These are phyloP conservation scores for Macroventuria anomochaeta DNA, from an alignment of 2,329 filamentous ascomycete species.

Conservation along the genomic window DNA sequence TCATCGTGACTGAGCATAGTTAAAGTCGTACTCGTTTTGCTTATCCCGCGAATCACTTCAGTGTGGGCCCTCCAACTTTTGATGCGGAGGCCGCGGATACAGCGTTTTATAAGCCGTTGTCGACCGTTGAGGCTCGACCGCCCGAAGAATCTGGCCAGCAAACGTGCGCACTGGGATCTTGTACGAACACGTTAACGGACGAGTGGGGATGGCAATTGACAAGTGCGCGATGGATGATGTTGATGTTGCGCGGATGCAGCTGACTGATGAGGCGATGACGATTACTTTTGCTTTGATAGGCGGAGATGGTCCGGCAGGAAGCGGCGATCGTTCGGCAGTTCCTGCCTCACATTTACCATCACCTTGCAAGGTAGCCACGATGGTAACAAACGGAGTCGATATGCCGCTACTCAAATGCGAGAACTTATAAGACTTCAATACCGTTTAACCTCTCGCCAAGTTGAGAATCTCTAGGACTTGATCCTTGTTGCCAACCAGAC, in stretches of 20 bases:
- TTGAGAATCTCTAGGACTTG: constrained; percentile 22
- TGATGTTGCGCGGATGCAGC: neutral
- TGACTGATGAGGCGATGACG: constrained; percentile 1
- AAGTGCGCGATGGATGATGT: no score
- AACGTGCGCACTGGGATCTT: no score
- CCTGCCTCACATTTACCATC: no score
- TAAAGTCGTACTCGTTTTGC: neutral
- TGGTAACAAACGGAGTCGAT: no score
- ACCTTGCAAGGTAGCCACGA: no score
- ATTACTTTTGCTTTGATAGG: constrained; percentile 1
- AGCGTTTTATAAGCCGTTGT: neutral
- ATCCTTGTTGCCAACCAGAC: constrained; percentile 13
- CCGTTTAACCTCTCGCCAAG: constrained; percentile 8
- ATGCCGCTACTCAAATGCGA: neutral
- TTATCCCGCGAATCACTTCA: constrained; percentile 1
- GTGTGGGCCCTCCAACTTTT: neutral
- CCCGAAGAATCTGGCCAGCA: no score
- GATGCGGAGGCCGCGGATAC: neutral
- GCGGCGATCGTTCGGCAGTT: neutral
- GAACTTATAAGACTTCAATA: neutral
- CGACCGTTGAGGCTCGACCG: neutral
- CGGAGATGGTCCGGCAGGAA: neutral
- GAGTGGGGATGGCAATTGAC: constrained; percentile 2
- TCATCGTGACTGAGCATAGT: constrained; percentile 2
- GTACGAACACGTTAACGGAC: no score